Percentiles rank a stretch among this genome's conserved stretches.
Conservation (phyloP, 2,329 filamentous ascomycete species). For the Pseudogymnoascus sp. region DNA sequence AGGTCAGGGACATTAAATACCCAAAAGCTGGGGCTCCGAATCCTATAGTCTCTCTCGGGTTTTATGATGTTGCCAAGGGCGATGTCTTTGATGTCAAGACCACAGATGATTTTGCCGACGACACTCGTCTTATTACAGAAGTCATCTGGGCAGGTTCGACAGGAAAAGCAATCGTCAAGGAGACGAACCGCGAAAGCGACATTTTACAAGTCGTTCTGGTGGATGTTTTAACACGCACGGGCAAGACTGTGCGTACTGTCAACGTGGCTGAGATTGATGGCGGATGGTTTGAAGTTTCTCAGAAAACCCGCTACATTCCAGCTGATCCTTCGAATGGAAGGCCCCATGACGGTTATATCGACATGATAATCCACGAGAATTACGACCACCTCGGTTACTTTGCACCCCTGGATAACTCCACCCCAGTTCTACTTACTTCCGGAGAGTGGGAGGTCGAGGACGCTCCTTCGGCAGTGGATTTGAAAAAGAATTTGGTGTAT, state of each 20-base stretch:
- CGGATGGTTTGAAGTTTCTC: constrained; percentile 93
- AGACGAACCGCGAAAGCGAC: constrained; percentile 92
- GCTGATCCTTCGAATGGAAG: constrained; percentile 71
- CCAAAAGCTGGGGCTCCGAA: constrained; percentile 94
- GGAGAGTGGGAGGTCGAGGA: constrained; percentile 89
- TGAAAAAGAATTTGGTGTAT: constrained; percentile 82
- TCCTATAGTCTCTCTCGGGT: constrained; percentile 77
- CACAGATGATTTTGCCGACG: constrained; percentile 67
- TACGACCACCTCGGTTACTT: constrained; percentile 94
- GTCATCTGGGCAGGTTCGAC: constrained; percentile 76
- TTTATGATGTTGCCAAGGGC: constrained; percentile 74
- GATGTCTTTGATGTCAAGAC: constrained; percentile 77
- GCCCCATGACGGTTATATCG: constrained; percentile 81
- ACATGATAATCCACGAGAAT: constrained; percentile 78
- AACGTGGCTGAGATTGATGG: constrained; percentile 82
- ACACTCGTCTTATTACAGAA: constrained; percentile 85
- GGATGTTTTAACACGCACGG: constrained; percentile 65
- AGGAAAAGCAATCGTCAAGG: constrained; percentile 74
- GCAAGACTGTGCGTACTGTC: constrained; percentile 69
- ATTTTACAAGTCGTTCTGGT: constrained; percentile 81
- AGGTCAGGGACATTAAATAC: constrained; percentile 89
- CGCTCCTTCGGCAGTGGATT: constrained; percentile 75
- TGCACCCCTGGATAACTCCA: constrained; percentile 71
- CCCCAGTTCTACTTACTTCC: constrained; percentile 79
- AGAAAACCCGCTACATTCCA: constrained; percentile 78